phyloP scores from a whole-genome alignment of 1,139 yeast species.

The Magnusiomyces ingens region DNA sequence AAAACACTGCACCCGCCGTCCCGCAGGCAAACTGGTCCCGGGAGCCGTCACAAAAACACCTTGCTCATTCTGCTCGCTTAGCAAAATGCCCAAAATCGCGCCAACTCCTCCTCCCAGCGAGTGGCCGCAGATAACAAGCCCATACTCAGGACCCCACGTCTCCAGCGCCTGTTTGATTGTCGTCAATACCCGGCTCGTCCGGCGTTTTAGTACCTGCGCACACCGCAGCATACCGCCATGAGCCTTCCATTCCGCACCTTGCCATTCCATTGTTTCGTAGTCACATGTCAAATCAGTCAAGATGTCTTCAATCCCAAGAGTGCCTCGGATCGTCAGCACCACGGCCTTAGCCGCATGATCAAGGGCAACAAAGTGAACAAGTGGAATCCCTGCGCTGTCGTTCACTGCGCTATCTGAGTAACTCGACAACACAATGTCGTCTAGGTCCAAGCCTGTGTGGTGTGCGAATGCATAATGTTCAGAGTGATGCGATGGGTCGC shows the following conservation, averaged over 20 bases:
- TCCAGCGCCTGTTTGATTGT: slow-evolving; percentile 27
- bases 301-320: slow-evolving; percentile 33
- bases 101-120: slow-evolving; percentile 36
- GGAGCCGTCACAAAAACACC: slow-evolving; percentile 23
- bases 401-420: slow-evolving; percentile 27
- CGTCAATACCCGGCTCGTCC: slow-evolving; percentile 25
- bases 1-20: slow-evolving; percentile 30
- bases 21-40: slow-evolving; percentile 24
- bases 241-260: slow-evolving; percentile 27
- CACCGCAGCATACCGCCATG: slow-evolving; percentile 34
- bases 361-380: slow-evolving; percentile 31
- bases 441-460: slow-evolving; percentile 29
- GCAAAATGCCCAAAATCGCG: slow-evolving; percentile 29
- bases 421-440: slow-evolving; percentile 31
- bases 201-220: slow-evolving; percentile 26
- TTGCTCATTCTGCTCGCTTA: slow-evolving; percentile 21
- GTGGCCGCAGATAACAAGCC: slow-evolving; percentile 33
- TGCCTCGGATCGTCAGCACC: slow-evolving; percentile 33
- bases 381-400: slow-evolving; percentile 29
- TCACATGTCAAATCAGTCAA: slow-evolving; percentile 33
- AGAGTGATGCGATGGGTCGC: slow-evolving; percentile 21
- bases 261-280: slow-evolving; percentile 30
- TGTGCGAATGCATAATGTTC: slow-evolving; percentile 34
- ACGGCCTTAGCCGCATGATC: slow-evolving; percentile 32
- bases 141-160: slow-evolving; percentile 28